phyloP scores from a whole-genome alignment of 352 stramenopile species.

The Globisporangium mamillatum region DNA sequence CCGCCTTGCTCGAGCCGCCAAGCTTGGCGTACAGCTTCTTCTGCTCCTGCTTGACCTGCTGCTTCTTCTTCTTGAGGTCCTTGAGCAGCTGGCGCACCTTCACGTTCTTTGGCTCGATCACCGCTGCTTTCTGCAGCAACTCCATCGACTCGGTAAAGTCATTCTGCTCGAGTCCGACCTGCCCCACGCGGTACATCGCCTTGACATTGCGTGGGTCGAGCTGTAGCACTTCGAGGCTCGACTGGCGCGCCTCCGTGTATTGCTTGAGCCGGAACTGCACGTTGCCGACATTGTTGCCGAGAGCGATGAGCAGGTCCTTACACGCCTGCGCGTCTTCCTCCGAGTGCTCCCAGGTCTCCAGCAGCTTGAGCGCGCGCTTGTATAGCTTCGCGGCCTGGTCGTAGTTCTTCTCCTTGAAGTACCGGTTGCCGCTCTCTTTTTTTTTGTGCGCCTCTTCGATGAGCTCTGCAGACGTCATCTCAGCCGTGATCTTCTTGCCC shows the following conservation, averaged over 20 bases:
- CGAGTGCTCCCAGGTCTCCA: slow-evolving; percentile 69
- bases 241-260: slow-evolving; percentile 72
- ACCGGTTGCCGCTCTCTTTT: slow-evolving; percentile 82
- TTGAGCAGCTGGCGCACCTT: slow-evolving; percentile 64
- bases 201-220: slow-evolving; percentile 73
- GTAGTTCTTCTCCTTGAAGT: slow-evolving; percentile 81
- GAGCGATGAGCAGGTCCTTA: slow-evolving; percentile 69
- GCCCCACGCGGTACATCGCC: slow-evolving; percentile 71
- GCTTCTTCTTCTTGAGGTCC: slow-evolving; percentile 69
- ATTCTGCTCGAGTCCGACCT: slow-evolving; percentile 69
- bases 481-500: too few species aligned
- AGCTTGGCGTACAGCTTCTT: slow-evolving; percentile 73
- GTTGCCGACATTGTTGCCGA: slow-evolving; percentile 84
- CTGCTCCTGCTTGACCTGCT: slow-evolving; percentile 50
- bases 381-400: slow-evolving; percentile 81
- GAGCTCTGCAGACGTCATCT: slow-evolving; percentile 47
- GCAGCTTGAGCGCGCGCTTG: slow-evolving; percentile 78
- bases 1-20: slow-evolving; percentile 18
- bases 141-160: slow-evolving; percentile 64
- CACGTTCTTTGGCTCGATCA: slow-evolving; percentile 61
- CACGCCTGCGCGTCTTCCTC: slow-evolving; percentile 51
- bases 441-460: slow-evolving; percentile 77
- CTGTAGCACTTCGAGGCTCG: slow-evolving; percentile 76
- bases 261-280: slow-evolving; percentile 77
- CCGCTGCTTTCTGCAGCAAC: slow-evolving; percentile 60